phyloP scores from a whole-genome alignment of 768 basidiomycete genomes.

The Boletus pseudopeckii region DNA sequence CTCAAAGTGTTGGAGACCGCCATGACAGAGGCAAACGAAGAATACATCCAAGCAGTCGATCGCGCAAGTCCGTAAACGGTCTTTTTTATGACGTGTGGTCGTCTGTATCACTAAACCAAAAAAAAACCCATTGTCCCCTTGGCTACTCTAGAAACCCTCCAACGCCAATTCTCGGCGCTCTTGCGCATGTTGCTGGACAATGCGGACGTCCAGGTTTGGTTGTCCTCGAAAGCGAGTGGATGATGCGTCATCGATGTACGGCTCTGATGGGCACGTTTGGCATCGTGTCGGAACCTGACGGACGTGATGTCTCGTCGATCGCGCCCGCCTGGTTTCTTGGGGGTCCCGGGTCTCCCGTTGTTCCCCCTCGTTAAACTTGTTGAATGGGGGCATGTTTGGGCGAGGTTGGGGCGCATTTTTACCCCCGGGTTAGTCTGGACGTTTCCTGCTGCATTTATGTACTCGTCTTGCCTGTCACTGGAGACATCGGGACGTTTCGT shows the following conservation, averaged over 20 bases:
- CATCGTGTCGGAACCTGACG: not conserved
- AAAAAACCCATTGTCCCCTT: not conserved
- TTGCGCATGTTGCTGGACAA: conserved; percentile 56
- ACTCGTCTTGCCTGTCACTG: not conserved
- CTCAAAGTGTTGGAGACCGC: conserved; percentile 64
- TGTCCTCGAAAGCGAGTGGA: conserved; percentile 7
- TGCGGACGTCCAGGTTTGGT: conserved; percentile 38
- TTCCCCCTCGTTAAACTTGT: not conserved
- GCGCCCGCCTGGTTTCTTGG: no score
- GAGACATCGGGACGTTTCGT: not conserved
- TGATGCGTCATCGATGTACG: no score
- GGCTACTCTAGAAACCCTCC: conserved; percentile 47
- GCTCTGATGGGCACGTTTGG: not conserved
- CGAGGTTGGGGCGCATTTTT: no score
- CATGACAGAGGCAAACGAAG: conserved; percentile 68
- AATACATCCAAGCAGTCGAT: conserved; percentile 68
- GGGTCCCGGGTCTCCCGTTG: not conserved
- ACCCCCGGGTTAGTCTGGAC: not conserved
- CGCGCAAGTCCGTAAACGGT: conserved; percentile 62
- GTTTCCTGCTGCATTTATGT: not conserved
- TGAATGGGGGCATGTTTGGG: no score
- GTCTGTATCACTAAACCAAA: not conserved
- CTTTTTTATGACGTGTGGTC: no score
- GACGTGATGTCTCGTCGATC: not conserved
- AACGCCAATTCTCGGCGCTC: conserved; percentile 56